phyloP scores from a whole-genome alignment of 169 alveolate species.

The Cryptosporidium sp. region DNA sequence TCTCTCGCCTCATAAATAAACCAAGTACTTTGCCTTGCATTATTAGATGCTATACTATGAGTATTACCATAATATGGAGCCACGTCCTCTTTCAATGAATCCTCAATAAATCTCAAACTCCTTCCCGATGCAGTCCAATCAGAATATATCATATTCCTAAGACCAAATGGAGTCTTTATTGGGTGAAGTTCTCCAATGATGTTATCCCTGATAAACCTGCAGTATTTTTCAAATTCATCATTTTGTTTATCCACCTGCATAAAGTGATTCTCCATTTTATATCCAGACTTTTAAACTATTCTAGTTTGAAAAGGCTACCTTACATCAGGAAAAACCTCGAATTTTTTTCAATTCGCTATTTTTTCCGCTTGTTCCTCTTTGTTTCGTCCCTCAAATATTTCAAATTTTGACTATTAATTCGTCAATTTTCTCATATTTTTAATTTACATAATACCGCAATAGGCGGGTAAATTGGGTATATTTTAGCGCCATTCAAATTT shows the following conservation, averaged over 20 bases:
- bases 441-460: not conserved
- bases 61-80: slow-evolving; percentile 89
- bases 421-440: not conserved
- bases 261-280: slow-evolving; percentile 12
- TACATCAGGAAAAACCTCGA: not conserved
- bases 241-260: not conserved
- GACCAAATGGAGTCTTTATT: slow-evolving; percentile 87
- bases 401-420: not conserved
- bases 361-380: not conserved
- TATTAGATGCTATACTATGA: slow-evolving; percentile 86
- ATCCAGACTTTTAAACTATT: not conserved
- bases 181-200: slow-evolving; percentile 55
- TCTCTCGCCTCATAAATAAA: slow-evolving; percentile 88
- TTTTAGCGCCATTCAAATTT: not conserved
- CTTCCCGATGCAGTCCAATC: slow-evolving; percentile 92
- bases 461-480: not conserved
- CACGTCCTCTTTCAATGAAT: slow-evolving; percentile 82
- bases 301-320: not conserved
- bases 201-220: slow-evolving; percentile 38
- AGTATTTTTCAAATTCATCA: slow-evolving; percentile 42
- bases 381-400: not conserved
- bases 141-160: slow-evolving; percentile 84
- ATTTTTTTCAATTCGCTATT: not conserved
- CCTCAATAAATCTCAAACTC: slow-evolving; percentile 85
- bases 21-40: slow-evolving; percentile 88